Base-by-base conservation (phyloP, 345 rosid genomes). In the Camelina sativa region DNA sequence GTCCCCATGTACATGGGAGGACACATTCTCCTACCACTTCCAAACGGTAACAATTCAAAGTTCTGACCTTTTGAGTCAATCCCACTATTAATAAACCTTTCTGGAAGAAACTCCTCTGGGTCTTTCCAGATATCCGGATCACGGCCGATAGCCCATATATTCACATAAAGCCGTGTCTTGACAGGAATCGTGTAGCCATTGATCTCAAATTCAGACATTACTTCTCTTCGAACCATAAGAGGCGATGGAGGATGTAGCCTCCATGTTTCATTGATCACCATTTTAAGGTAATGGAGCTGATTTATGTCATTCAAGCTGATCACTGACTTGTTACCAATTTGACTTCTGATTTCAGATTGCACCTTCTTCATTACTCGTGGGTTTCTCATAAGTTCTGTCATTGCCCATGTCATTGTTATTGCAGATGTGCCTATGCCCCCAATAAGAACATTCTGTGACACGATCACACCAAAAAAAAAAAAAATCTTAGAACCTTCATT, bases 1-100 rank as follows among this genome's bases (percentile, higher is more conserved):
- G 58, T 22, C 4, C 58, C 58, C 79, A 73, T 68, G 8, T 19
- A 62, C 1, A 69, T 53, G 1, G 48, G 83, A 0, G 83, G 86
- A 41, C 86, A 81, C 6, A 66, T 74, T 78, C 87, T 80, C n/a
- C 82, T 37, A 2, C 87, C 85, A 5, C 68, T 54, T 1, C 87
- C 85, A 52, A 82, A 82, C 16, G 87, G 77, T 56, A 82, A 55
- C 56, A 15, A 75, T 28, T 51, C 55, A 51, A 51, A 20, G 28
- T 79, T 8, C 8, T 23, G 58, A 11, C 34, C 34, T 22, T 53
- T 53, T 2, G 4, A 15, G 23, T 23, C 58, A 23, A 53, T 23
- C 16, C 6, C 11, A 23, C 8, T 23, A 53, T 53, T 1, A 1
- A 53, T 5, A 53, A 53, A 53, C n/a, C 34, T 22, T 2, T 53